phyloP scores from a whole-genome alignment of 1,284 basidiomycete genomes.

The Exobasidium cylindrosporum region DNA sequence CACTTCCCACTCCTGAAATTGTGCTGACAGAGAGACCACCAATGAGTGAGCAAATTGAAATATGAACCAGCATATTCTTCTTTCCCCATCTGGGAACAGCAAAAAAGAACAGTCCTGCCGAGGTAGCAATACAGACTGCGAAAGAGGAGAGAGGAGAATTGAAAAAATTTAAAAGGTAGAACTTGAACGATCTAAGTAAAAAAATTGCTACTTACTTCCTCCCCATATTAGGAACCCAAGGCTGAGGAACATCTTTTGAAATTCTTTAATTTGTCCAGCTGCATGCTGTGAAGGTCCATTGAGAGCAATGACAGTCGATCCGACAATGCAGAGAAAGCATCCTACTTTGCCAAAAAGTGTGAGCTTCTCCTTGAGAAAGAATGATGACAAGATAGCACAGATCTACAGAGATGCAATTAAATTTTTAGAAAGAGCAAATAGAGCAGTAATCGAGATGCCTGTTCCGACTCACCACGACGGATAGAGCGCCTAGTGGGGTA shows the following conservation, averaged over 20 bases:
- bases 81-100: constrained; percentile 84
- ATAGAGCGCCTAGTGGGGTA: constrained; percentile 93
- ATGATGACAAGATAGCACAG: constrained; percentile 85
- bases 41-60: constrained; percentile 76
- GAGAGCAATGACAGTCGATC: constrained; percentile 67
- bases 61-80: constrained; percentile 90
- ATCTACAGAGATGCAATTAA: too few species aligned
- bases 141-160: too few species aligned
- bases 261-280: constrained; percentile 74
- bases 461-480: constrained; percentile 66
- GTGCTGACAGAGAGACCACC: constrained; percentile 94
- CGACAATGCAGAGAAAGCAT: constrained; percentile 80
- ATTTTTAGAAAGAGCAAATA: background rate
- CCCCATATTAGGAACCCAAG: constrained; percentile 79
- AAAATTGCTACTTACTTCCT: constrained; percentile 5
- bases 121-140: constrained; percentile 34
- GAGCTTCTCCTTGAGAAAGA: constrained; percentile 88
- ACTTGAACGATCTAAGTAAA: too few species aligned
- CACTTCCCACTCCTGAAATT: constrained; percentile 85
- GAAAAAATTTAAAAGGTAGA: too few species aligned
- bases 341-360: constrained; percentile 60
- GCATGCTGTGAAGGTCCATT: constrained; percentile 78
- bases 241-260: constrained; percentile 78
- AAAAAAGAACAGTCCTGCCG: constrained; percentile 61
- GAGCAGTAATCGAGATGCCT: background rate